Conservation (phyloP, 2,329 filamentous ascomycete genomes). For the Pseudogymnoascus sp. region DNA sequence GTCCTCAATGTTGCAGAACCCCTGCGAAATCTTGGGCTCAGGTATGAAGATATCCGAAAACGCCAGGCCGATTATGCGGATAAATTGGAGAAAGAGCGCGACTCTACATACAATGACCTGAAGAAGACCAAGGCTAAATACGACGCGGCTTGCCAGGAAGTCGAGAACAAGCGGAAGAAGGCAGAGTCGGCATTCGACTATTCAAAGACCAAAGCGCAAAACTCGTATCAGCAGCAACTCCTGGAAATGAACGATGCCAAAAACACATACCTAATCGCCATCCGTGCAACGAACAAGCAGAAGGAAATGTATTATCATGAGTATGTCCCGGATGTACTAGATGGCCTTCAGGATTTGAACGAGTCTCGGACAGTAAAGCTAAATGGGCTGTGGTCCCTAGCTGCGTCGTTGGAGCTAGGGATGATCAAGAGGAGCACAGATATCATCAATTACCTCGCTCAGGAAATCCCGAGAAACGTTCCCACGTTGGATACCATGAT, state of each 20-base stretch:
- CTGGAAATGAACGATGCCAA: slow-evolving; percentile 96
- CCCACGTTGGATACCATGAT: slow-evolving; percentile 92
- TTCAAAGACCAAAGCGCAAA: slow-evolving; percentile 79
- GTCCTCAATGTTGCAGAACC: slow-evolving; percentile 78
- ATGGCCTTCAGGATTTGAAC: slow-evolving; percentile 87
- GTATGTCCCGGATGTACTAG: slow-evolving; percentile 87
- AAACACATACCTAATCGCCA: slow-evolving; percentile 93
- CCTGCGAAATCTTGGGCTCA: slow-evolving; percentile 62
- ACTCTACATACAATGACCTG: slow-evolving; percentile 73
- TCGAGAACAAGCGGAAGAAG: slow-evolving; percentile 92
- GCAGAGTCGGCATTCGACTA: slow-evolving; percentile 84
- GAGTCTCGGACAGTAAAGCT: slow-evolving; percentile 80
- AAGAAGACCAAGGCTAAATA: slow-evolving; percentile 91
- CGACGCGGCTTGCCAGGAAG: slow-evolving; percentile 85
- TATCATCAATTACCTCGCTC: slow-evolving; percentile 63
- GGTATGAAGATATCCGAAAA: slow-evolving; percentile 89
- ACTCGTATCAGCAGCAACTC: slow-evolving; percentile 84
- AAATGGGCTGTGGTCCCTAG: slow-evolving; percentile 78
- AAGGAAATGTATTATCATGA: slow-evolving; percentile 98
- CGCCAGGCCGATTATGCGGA: slow-evolving; percentile 80
- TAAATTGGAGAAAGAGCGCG: slow-evolving; percentile 84
- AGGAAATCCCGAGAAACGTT: slow-evolving; percentile 80
- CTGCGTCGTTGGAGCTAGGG: slow-evolving; percentile 70
- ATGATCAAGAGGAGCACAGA: slow-evolving; percentile 67
- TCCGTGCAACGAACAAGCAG: slow-evolving; percentile 95